These are phyloP conservation scores for Phytophthora citricola DNA, from an alignment of 352 stramenopile species.

Conservation along the genomic window DNA sequence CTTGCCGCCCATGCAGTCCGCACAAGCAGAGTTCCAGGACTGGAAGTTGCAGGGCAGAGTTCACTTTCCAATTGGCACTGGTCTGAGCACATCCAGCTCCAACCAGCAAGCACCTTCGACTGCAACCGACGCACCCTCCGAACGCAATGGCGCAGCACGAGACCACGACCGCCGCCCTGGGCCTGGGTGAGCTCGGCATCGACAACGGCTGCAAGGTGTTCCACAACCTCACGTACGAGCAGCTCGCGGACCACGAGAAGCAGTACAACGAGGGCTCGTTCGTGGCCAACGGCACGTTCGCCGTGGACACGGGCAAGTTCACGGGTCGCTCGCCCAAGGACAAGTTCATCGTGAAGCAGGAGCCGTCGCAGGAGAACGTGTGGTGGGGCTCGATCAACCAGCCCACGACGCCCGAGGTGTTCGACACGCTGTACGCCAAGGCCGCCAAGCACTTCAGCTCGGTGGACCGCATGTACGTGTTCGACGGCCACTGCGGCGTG, in stretches of 20 bases:
- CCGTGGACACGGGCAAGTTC: constrained; percentile 98
- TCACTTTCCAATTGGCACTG: constrained; percentile 47
- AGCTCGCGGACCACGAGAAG: constrained; percentile 96
- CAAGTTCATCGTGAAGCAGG: too few species aligned
- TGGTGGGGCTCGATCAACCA: too few species aligned
- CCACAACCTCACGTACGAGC: constrained; percentile 96
- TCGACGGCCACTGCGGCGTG: constrained; percentile 96
- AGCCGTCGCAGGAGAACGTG: too few species aligned
- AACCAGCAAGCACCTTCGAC: background rate
- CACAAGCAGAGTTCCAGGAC: background rate
- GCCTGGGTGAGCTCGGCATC: constrained; percentile 91
- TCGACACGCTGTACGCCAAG: constrained; percentile 96
- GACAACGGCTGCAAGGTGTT: constrained; percentile 91
- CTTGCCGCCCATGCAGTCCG: background rate
- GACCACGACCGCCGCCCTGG: constrained; percentile 60
- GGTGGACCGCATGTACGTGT: constrained; percentile 95
- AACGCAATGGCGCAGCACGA: constrained; percentile 59
- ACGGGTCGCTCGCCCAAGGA: constrained; percentile 94
- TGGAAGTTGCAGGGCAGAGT: background rate
- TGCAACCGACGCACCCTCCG: background rate
- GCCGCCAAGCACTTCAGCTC: constrained; percentile 94
- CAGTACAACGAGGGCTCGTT: constrained; percentile 76
- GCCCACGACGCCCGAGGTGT: constrained; percentile 70
- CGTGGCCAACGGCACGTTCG: too few species aligned
- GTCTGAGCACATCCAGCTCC: constrained; percentile 16